Conservation (phyloP, 2,329 filamentous ascomycete species). For the Trichophyton verrucosum region DNA sequence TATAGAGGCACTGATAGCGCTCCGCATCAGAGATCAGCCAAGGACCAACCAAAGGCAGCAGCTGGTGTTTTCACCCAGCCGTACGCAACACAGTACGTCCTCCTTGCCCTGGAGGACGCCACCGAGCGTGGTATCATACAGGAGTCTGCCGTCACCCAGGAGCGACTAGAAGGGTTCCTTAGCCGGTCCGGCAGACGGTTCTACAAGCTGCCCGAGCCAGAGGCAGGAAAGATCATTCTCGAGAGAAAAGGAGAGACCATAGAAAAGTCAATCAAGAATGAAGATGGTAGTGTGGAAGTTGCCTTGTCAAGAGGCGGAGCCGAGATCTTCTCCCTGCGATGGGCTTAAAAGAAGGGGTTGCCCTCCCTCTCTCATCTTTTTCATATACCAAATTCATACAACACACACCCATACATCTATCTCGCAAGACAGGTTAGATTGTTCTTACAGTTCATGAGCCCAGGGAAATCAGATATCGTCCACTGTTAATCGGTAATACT, state of each 20-base stretch:
- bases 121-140: constrained; percentile 41
- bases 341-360: neutral
- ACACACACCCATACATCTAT: neutral
- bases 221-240: constrained; percentile 37
- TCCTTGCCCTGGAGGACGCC: constrained; percentile 47
- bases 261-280: constrained; percentile 37
- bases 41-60: constrained; percentile 31
- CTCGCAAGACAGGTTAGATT: neutral
- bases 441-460: neutral
- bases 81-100: constrained; percentile 45
- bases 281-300: constrained; percentile 43
- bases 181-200: constrained; percentile 45
- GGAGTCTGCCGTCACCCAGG: constrained; percentile 42
- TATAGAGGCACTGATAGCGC: constrained; percentile 49
- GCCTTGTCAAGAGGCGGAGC: constrained; percentile 11
- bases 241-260: constrained; percentile 39
- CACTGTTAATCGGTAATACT: neutral
- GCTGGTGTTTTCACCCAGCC: constrained; percentile 53
- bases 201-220: constrained; percentile 41
- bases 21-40: constrained; percentile 48
- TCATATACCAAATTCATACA: neutral
- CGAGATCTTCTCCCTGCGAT: constrained; percentile 9
- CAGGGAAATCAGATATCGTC: neutral
- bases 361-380: too few species aligned
- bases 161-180: constrained; percentile 47